These are phyloP conservation scores for Rhodotorula babjevae DNA, from an alignment of 768 basidiomycete genomes.

Conservation along the genomic window DNA sequence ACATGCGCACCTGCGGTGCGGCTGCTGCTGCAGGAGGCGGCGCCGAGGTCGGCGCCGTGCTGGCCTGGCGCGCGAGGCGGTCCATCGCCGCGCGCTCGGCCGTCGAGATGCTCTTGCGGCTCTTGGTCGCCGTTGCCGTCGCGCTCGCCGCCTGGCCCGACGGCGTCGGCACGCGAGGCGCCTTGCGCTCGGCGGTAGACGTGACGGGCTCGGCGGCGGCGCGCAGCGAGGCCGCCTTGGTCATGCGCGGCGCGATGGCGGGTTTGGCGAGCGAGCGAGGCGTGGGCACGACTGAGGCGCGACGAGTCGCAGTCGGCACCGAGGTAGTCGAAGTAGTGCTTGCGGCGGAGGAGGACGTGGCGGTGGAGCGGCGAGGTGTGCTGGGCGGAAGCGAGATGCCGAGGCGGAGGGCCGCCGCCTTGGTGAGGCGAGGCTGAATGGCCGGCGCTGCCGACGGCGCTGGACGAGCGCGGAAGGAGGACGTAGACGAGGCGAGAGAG, in stretches of 20 bases:
- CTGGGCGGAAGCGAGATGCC: conserved; percentile 13
- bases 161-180: not conserved
- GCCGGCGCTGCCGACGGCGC: not conserved
- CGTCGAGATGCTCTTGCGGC: conserved; percentile 24
- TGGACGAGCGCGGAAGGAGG: conserved; percentile 18
- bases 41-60: not conserved
- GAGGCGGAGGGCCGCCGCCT: conserved; percentile 34
- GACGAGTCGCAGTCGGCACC: not conserved
- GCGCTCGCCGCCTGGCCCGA: not conserved
- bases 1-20: conserved; percentile 11
- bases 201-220: not conserved
- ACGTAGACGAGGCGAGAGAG: not conserved
- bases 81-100: conserved; percentile 30
- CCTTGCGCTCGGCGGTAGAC: not conserved
- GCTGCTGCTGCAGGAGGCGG: not conserved
- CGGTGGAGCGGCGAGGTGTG: not conserved
- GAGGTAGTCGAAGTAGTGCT: not conserved
- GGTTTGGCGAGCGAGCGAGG: conserved; percentile 23
- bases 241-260: conserved; percentile 19
- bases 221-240: conserved; percentile 13
- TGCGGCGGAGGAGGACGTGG: not conserved
- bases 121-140: not conserved
- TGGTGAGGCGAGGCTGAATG: conserved; percentile 25
- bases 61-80: not conserved
- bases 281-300: not conserved